Conservation (phyloP, 352 stramenopile species). For the Globisporangium echinulatum region DNA sequence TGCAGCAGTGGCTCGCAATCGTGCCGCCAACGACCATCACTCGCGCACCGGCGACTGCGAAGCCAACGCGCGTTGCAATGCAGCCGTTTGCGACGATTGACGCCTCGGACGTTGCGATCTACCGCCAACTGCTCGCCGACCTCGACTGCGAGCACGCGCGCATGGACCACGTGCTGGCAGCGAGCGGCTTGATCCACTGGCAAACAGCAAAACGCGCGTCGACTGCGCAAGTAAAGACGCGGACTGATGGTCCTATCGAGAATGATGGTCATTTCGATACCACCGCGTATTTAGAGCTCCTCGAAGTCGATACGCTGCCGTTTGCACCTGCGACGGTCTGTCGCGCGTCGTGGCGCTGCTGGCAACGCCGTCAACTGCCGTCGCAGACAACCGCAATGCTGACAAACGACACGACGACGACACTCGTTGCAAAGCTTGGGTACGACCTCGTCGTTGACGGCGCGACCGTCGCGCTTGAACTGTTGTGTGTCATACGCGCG, state of each 20-base stretch:
- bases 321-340: constrained; percentile 6
- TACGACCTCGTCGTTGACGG: constrained; percentile 3
- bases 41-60: background rate
- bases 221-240: constrained; percentile 2
- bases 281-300: constrained; percentile 3
- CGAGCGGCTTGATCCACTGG: constrained; percentile 6
- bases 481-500: background rate
- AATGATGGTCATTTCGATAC: too few relatives aligned
- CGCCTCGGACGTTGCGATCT: background rate
- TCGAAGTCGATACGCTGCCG: constrained; percentile 5
- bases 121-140: background rate
- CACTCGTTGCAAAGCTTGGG: constrained; percentile 1
- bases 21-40: too few relatives aligned
- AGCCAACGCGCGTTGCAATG: constrained; percentile 2
- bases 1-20: too few relatives aligned
- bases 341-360: constrained; percentile 6
- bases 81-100: background rate
- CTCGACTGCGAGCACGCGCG: constrained; percentile 1
- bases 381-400: background rate
- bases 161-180: constrained; percentile 2
- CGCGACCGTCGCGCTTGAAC: constrained; percentile 4
- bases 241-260: background rate
- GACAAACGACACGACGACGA: background rate
- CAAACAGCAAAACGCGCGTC: constrained; percentile 1
- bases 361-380: constrained; percentile 3